These are phyloP conservation scores for Lindgomyces ingoldianus DNA, from an alignment of 495 filamentous ascomycete genomes.

Conservation along the genomic window DNA sequence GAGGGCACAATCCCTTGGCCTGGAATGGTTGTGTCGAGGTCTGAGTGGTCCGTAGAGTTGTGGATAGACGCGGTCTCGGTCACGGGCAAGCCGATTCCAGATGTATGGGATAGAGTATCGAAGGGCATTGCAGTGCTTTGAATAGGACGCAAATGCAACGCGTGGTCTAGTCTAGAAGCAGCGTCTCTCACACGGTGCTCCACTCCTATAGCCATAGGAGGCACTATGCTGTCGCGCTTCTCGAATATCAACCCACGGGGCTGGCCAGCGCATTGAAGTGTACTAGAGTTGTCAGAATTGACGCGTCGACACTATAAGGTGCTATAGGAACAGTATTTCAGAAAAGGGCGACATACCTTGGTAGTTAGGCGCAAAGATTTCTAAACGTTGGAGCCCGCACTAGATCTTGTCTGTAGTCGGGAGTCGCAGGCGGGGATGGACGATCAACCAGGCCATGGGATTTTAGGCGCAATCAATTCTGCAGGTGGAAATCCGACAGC, in stretches of 20 bases:
- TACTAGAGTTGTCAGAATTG: conserved; percentile 11
- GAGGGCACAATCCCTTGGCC: conserved; percentile 13
- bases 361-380: conserved; percentile 13
- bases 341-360: conserved; percentile 20
- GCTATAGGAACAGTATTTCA: background rate
- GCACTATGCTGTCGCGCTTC: conserved; percentile 18
- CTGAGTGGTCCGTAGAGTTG: conserved; percentile 6
- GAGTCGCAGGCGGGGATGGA: conserved; percentile 34
- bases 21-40: conserved; percentile 2
- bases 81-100: conserved; percentile 31
- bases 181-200: conserved; percentile 30
- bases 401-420: conserved; percentile 31
- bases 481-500: conserved; percentile 36
- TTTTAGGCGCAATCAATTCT: conserved; percentile 29
- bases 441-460: conserved; percentile 39
- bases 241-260: conserved; percentile 17
- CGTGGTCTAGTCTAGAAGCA: conserved; percentile 28
- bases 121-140: conserved; percentile 32
- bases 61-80: conserved; percentile 8
- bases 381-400: conserved; percentile 36
- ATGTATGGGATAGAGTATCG: conserved; percentile 20
- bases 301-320: background rate
- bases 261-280: conserved; percentile 26
- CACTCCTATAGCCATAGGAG: conserved; percentile 38
- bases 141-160: conserved; percentile 19